These are phyloP conservation scores for Tetradesmus lagerheimii DNA, from an alignment of 139 green algal genomes.

Conservation along the genomic window DNA sequence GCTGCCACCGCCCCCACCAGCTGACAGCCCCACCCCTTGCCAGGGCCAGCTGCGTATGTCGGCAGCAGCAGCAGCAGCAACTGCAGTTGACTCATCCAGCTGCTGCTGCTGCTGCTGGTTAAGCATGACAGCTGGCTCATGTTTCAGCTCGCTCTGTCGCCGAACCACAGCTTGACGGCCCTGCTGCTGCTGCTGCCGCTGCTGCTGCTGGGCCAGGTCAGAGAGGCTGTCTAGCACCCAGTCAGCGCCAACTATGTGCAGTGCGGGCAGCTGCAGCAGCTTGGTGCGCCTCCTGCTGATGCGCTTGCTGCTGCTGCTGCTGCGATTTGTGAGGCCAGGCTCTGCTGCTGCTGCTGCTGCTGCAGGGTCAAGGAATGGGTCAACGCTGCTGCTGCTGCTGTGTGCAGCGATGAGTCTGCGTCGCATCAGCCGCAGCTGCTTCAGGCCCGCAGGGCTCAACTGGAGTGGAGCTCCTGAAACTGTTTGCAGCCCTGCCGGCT, in stretches of 20 bases:
- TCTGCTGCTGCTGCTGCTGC: not conserved
- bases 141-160: not conserved
- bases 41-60: constrained; percentile 16
- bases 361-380: not conserved
- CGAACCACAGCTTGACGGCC: not conserved
- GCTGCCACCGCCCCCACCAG: not conserved
- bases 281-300: not conserved
- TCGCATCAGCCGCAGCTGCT: constrained; percentile 16
- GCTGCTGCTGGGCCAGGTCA: constrained; percentile 28
- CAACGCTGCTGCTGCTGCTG: not conserved
- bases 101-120: not conserved
- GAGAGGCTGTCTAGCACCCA: constrained; percentile 15
- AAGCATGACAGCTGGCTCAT: not conserved
- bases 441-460: not conserved
- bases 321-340: not conserved
- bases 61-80: not conserved
- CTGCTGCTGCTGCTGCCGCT: constrained; percentile 22
- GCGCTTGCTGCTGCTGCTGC: not conserved
- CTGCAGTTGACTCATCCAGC: not conserved
- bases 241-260: not conserved
- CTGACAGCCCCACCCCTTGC: not conserved
- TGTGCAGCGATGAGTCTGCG: constrained; percentile 19
- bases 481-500: not conserved
- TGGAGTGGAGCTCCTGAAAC: not conserved
- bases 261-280: not conserved